phyloP scores from a whole-genome alignment of 176 grass and related monocot species.

The Ensete glaucum region DNA sequence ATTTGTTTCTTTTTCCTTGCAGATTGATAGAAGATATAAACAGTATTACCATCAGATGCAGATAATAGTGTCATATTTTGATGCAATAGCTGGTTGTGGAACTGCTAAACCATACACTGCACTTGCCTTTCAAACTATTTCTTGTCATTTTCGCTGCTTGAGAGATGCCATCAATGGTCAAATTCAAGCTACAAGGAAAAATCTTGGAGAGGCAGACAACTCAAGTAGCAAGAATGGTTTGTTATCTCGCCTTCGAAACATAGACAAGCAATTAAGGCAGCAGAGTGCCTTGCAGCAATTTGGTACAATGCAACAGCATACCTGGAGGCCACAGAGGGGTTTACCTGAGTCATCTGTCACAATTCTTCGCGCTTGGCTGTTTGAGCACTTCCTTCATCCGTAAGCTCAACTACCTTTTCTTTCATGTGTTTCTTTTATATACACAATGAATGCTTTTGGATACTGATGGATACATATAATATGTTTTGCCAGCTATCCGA shows the following conservation, averaged over 20 bases:
- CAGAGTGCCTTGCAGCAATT: conserved; percentile 87
- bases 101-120: conserved; percentile 91
- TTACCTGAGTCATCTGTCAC: conserved; percentile 94
- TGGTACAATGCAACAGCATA: conserved; percentile 86
- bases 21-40: conserved; percentile 93
- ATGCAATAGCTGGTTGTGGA: conserved; percentile 65
- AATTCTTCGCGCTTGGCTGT: conserved; percentile 93
- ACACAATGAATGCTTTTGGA: conserved; percentile 17
- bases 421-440: conserved; percentile 1
- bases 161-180: conserved; percentile 89
- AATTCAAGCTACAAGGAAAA: conserved; percentile 61
- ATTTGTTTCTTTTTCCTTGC: conserved; percentile 23
- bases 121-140: conserved; percentile 94
- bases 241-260: conserved; percentile 74
- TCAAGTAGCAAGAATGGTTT: conserved; percentile 53
- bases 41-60: conserved; percentile 99
- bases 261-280: conserved; percentile 91
- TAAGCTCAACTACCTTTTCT: conserved; percentile 32
- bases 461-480: neutral
- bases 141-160: conserved; percentile 84
- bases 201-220: conserved; percentile 66
- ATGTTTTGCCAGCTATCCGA: conserved; percentile 69
- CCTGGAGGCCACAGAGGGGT: conserved; percentile 95
- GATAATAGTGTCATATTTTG: conserved; percentile 75
- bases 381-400: conserved; percentile 99